Evolutionary conservation across 1,284 basidiomycete species (phyloP).

Genomic region (Rhodotorula sp.): DNA sequence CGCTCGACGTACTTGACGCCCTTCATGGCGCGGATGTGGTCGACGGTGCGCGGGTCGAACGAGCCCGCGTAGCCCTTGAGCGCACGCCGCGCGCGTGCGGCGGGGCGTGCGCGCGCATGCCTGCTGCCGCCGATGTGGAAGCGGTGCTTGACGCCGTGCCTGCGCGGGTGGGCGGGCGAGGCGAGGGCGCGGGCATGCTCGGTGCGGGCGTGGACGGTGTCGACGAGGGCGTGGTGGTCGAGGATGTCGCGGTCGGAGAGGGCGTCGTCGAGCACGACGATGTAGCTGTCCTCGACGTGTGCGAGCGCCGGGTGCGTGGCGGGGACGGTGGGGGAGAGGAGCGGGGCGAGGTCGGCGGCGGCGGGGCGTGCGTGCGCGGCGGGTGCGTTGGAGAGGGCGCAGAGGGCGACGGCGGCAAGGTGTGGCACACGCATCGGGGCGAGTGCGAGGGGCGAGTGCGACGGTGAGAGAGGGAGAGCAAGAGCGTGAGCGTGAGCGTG

Average conservation of each 20-base stretch:
- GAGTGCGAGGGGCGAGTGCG: background rate
- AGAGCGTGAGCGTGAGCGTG: too few species aligned
- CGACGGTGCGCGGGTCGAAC: slow-evolving; percentile 72
- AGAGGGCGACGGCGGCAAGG: slow-evolving; percentile 16
- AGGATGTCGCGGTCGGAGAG: slow-evolving; percentile 59
- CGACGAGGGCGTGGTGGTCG: slow-evolving; percentile 47
- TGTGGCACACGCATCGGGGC: slow-evolving; percentile 1
- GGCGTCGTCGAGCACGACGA: slow-evolving; percentile 82
- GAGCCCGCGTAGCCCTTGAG: slow-evolving; percentile 80
- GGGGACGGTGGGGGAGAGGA: slow-evolving; percentile 31
- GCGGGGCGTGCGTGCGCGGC: too few species aligned
- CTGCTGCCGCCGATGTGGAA: slow-evolving; percentile 59
- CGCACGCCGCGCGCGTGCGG: slow-evolving; percentile 14
- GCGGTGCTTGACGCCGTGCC: slow-evolving; percentile 64
- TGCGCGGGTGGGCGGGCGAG: slow-evolving; percentile 10
- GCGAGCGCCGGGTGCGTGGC: slow-evolving; percentile 15
- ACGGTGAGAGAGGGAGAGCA: too few species aligned
- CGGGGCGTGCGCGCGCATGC: slow-evolving; percentile 1
- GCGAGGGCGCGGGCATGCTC: slow-evolving; percentile 9
- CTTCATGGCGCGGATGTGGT: slow-evolving; percentile 77
- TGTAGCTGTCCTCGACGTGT: slow-evolving; percentile 58
- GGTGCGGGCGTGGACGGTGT: slow-evolving; percentile 28
- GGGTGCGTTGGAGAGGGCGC: slow-evolving; percentile 5
- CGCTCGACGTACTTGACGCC: slow-evolving; percentile 91
- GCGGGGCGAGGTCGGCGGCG: slow-evolving; percentile 19